Evolutionary conservation across 345 rosid species (phyloP), one percentile per base, ranked within the genome.

Genomic region (Moricandia arvensis): DNA sequence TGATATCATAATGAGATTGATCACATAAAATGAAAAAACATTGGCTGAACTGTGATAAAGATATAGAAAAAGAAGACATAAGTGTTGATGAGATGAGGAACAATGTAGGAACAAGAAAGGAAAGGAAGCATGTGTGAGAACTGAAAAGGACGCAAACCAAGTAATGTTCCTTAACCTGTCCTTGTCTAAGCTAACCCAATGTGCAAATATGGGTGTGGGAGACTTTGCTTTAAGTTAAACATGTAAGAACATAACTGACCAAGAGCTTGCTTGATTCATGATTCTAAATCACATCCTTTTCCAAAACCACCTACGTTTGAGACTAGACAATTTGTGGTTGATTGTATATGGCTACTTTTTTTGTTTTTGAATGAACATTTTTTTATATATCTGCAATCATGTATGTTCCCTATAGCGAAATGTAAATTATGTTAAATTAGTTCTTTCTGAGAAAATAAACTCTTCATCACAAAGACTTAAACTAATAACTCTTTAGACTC

Each of bases 81-180:
- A 72, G 74, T 78, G 77, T 67, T 37, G 55, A 58, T 66, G 74
- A 72, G 61, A 73, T 26, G 59, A 72, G 81, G 81, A 78, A 72
- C 81, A 78, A 38, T 4, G 24, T 59, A 78, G 77, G 51, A 78
- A 78, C 81, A 78, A 72, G 77, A 72, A 72, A 67, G 73, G 38
- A 61, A n/a, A 67, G 16, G 60, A 73, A 67, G 69, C 81, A 78
- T 78, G 81, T 78, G 81, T 67, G 80, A 72, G 18, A 49, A 3
- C 63, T 38, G 77, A 72, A 49, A 78, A 67, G 49, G 77, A 78
- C 67, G 18, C 67, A 66, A 38, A 66, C 51, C 69, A 73, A 72
- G 74, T 78, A 59, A 68, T 60, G 55, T 72, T 35, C 81, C 77
- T 78, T 72, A 60, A 67, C 74, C 64, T 6, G 77, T 78, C 74